Evolutionary conservation across 208 protist species (phyloP), one percentile per base, ranked within the genome.

Genomic region (Leishmania tropica): DNA sequence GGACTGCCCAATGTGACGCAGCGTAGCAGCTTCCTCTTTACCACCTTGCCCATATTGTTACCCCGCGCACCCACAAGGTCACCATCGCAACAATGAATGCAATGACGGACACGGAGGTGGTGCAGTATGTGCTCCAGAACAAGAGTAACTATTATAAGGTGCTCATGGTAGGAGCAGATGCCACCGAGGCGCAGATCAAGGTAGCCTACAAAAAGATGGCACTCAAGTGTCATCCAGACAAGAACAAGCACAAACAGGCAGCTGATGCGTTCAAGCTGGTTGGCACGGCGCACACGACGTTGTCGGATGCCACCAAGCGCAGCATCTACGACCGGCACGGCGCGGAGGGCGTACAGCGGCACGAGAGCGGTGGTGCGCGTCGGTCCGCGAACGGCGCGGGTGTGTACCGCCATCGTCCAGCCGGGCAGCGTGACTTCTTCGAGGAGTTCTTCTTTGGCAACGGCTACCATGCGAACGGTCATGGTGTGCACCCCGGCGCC

Each of bases 191-290:
- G 10, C 84, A 97, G 70, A 92, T 98, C 56, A 96, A 95, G 83
- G 78, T 79, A 11, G 89, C 90, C n/a, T 98, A 98, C 90, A 96
- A 96, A 83, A 94, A 93, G 75, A 89, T 97, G 84, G 96, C 94
- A 5, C 81, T 98, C 37, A 94, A 88, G 81, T 97, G 94, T 68
- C 96, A 98, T 80, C 96, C 96, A 8, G 96, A 98, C 85, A 98
- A 98, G 83, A 97, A 97, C 84, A 96, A 93, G 73, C 83, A 96
- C 74, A 75, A 85, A 24, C 79, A 90, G 70, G 90, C 96, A 21
- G 88, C 79, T 21, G 96, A 98, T 68, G 96, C 95, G 17, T 98
- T 98, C 82, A 98, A 98, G 89, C 64, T 97, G 45, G 86, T 98
- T 13, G 90, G 94, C 53, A 89, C 86, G 15, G 95, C 96, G 8